Evolutionary conservation across 371 early-diverging fungal species (phyloP), one percentile per base, ranked within the genome.

Genomic region (Rhizomucor pusillus): DNA sequence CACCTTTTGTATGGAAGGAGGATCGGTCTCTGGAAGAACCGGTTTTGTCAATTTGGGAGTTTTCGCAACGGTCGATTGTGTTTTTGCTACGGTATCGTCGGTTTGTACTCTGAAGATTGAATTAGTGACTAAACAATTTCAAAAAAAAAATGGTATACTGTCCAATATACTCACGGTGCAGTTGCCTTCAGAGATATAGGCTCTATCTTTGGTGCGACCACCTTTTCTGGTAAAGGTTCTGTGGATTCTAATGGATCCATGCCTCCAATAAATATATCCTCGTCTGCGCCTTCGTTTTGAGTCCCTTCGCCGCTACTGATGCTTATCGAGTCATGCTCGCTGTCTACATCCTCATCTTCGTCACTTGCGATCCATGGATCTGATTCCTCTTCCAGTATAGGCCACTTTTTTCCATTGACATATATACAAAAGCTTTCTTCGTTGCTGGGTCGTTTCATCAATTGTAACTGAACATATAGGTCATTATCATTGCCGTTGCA

Each of bases 321-420:
- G 41, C 41, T 41, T n/a, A 29, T 16, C 25, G 29, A 33, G 22
- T 75, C 74, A 35, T 62, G 67, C 23, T 75, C 81, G 24, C 39
- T 41, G 25, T 25, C 36, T 12, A 37, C 45, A 24, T 24, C 39
- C 22, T 56, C 53, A 5, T 33, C 36, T 25, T 43, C 39, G 16
- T 49, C 54, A 24, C 43, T 23, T 24, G 37, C 22, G 13, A 34
- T 22, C 20, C 13, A 47, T 25, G 16, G 39, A 14, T 16, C 19
- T 41, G 41, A 41, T 41, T 49, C 56, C 13, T 34, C 35, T 23
- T 35, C 48, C 58, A 63, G 7, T 50, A 36, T 36, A 57, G 74
- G 74, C 74, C 74, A 70, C 6, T 60, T 61, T 22, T 62, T 67
- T n/a, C 65, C 54, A 50, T 71, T 66, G 11, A 74, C 64, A 19